Evolutionary conservation across 805 yeast genomes (phyloP), one percentile per base, ranked within the genome.

Genomic region (Wickerhamiella qilinensis): DNA sequence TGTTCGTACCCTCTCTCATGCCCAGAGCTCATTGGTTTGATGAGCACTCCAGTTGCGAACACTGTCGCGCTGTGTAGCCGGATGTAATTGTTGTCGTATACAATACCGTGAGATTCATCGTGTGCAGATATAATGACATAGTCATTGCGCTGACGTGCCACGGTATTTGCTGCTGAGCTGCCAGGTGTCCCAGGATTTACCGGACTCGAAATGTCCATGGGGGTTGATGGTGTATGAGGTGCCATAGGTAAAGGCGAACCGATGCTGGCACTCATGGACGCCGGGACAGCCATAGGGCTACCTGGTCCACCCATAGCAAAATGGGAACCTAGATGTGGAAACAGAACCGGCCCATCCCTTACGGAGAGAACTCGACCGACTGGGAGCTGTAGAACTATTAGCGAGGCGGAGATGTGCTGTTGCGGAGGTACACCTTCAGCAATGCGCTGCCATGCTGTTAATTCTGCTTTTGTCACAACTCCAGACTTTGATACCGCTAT

Each of bases 1-100:
- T 36, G 44, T 20, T 38, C 36, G 33, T 38, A 37, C 15, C 44
- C 44, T n/a, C n/a, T n/a, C 33, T 30, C n/a, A 5, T 16, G 20
- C 11, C 12, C 21, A 7, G 8, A 6, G 8, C 7, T 8, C n/a
- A 33, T 25, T 9, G 48, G 49, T n/a, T 42, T 42, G 22, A 48
- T 24, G 7, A 48, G 45, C 27, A 43, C 44, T 1, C 52, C 53
- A 1, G 41, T 39, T 2, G 53, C 43, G 1, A 31, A 27, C 3
- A 47, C 44, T 3, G 39, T 35, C 6, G 47, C 44, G 19, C 30
- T 30, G 24, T 20, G 28, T 9, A 38, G 33, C 16, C 17, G 30
- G 19, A 19, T 25, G 16, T 31, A 12, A 14, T 38, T 38, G 21
- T 22, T 36, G 27, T 42, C 41, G 21, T 24, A 38, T 6, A 38